Percentiles rank a stretch among this genome's conserved stretches.
These are phyloP conservation scores for Pseudogymnoascus sp. DNA, from an alignment of 2,329 filamentous ascomycete species.

Conservation along the genomic window DNA sequence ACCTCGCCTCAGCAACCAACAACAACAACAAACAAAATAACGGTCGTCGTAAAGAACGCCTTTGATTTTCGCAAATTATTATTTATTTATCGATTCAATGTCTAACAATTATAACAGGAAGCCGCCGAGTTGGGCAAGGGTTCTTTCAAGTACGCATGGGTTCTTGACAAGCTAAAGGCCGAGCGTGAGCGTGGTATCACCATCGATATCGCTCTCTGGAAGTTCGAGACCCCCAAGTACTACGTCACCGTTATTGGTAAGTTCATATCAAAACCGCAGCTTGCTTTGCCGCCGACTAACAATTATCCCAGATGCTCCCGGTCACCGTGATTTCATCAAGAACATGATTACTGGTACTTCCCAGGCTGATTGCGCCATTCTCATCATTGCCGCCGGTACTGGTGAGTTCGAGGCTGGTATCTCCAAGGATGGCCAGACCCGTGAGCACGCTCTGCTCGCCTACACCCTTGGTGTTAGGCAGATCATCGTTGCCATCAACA, in stretches of 20 bases:
- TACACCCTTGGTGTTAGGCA: constrained; percentile 99
- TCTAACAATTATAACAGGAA: constrained; percentile 53
- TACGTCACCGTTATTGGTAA: constrained; percentile 94
- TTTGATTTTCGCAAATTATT: neutral
- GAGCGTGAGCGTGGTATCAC: constrained; percentile 99
- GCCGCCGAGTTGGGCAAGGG: constrained; percentile 98
- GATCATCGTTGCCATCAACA: constrained; percentile 99
- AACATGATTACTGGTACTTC: constrained; percentile 99
- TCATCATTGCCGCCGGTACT: constrained; percentile 99
- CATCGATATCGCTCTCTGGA: constrained; percentile 99
- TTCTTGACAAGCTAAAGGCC: constrained; percentile 99
- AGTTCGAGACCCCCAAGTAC: constrained; percentile 99
- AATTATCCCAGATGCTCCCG: constrained; percentile 68
- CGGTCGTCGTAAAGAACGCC: constrained; percentile 8
- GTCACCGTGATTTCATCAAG: constrained; percentile 99
- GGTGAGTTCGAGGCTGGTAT: constrained; percentile 99
- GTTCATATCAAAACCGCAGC: constrained; percentile 27
- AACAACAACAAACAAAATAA: constrained; percentile 16
- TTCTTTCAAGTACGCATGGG: constrained; percentile 99
- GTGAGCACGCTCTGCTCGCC: constrained; percentile 99
- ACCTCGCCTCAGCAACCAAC: constrained; percentile 14
- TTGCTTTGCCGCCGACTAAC: neutral
- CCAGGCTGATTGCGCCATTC: constrained; percentile 98
- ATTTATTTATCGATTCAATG: constrained; percentile 12
- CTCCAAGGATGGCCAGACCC: constrained; percentile 99